Base-by-base conservation (phyloP, 176 grass and related monocot species). In the Phoenix dactylifera region DNA sequence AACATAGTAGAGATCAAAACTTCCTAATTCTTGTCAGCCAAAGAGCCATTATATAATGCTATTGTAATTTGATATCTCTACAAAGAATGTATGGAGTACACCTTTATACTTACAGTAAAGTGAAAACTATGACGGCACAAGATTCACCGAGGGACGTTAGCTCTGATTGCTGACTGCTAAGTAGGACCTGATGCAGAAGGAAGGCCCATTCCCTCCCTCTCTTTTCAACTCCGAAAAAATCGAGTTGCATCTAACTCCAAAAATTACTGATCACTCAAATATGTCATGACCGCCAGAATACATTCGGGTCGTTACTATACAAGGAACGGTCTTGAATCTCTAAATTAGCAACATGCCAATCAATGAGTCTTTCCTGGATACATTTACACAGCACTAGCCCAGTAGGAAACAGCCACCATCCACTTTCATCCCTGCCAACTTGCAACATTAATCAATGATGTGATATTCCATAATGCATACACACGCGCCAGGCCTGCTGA, bases 391-490 rank as follows among this genome's bases (percentile, higher is more conserved):
- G 54, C 61, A 99, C 76, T 22, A 99, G 74, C 54, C 76, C 85
- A 17, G 67, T 74, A 9, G 94, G 94, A 72, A 99, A 93, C 32
- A 99, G 76, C 88, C 94, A 99, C 94, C 94, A 99, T 57, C 94
- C 85, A 30, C 94, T 99, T 75, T 99, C 94, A 77, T 20, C 20
- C 20, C 20, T 20, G 20, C 20, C 20, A 67, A 84, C 94, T 89
- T 86, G 93, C 94, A 54, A 89, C 88, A 83, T 99, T 99, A 65
- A 99, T 85, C 70, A 99, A 76, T 63, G 94, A 99, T 59, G 88
- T 81, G 54, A 99, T 92, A 74, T 99, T 99, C 94, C 94, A 99
- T 64, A 99, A 66, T 62, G 94, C 94, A 83, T 99, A 99, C 55
- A 99, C 88, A 62, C 88, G 94, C 66, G 88, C 85, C 59, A 99